These are phyloP conservation scores for Fagus sylvatica DNA, from an alignment of 306 rosid species.

Conservation along the genomic window DNA sequence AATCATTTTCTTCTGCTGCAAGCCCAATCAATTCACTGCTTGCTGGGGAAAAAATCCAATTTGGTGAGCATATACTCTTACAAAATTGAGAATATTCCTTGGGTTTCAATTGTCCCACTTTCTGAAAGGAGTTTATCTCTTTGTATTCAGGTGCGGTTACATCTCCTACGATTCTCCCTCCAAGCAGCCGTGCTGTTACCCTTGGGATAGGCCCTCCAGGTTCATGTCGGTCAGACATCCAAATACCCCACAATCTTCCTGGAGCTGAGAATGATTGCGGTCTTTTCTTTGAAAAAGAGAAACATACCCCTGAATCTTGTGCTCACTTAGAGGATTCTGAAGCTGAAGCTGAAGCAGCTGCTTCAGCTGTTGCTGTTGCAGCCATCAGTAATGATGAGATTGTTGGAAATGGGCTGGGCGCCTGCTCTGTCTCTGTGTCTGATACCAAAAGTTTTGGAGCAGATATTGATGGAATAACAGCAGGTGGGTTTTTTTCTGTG, in stretches of 20 bases:
- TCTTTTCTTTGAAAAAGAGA: slow-evolving; percentile 74
- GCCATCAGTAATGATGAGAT: slow-evolving; percentile 88
- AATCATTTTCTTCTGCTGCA: slow-evolving; percentile 58
- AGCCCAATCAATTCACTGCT: slow-evolving; percentile 88
- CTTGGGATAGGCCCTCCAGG: slow-evolving; percentile 72
- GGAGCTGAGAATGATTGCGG: slow-evolving; percentile 64
- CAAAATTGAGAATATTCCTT: slow-evolving; percentile 15
- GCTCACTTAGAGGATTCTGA: slow-evolving; percentile 76
- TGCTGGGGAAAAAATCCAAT: slow-evolving; percentile 98
- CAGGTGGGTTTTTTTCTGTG: slow-evolving; percentile 40
- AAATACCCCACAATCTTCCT: slow-evolving; percentile 58
- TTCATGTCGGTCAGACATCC: slow-evolving; percentile 62
- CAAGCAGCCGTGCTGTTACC: slow-evolving; percentile 52
- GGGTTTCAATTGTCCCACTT: slow-evolving; percentile 18
- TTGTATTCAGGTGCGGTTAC: slow-evolving; percentile 82
- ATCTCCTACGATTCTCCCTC: slow-evolving; percentile 83
- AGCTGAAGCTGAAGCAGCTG: slow-evolving; percentile 93
- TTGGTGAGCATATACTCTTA: slow-evolving; percentile 61
- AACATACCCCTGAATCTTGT: slow-evolving; percentile 54
- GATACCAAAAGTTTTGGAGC: slow-evolving; percentile 60
- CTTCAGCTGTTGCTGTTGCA: slow-evolving; percentile 98
- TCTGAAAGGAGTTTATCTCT: slow-evolving; percentile 9
- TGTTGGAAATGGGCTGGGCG: slow-evolving; percentile 61
- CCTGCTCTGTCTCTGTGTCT: slow-evolving; percentile 56
- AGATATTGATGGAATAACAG: slow-evolving; percentile 56